Evolutionary conservation across 2,329 filamentous ascomycete species (phyloP).

Genomic region (Sporothrix brasiliensis): DNA sequence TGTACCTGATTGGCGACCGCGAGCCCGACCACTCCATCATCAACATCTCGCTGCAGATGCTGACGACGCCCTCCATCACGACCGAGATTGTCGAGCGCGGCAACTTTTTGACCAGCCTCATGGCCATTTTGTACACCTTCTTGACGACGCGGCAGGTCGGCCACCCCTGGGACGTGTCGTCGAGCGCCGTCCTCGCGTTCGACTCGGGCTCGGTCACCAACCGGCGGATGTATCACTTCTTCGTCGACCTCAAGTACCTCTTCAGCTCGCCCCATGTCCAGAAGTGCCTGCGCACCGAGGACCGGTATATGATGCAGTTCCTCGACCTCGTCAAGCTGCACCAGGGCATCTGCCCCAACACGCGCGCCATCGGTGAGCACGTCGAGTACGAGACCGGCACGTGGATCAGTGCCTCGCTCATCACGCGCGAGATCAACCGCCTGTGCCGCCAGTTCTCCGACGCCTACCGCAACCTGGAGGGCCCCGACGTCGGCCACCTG

Average conservation of each 20-base stretch:
- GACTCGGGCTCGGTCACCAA: slow-evolving; percentile 95
- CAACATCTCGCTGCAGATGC: slow-evolving; percentile 92
- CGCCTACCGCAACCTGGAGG: slow-evolving; percentile 72
- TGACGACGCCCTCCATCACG: slow-evolving; percentile 95
- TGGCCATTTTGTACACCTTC: slow-evolving; percentile 97
- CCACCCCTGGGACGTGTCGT: slow-evolving; percentile 85
- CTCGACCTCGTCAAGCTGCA: slow-evolving; percentile 93
- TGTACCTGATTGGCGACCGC: slow-evolving; percentile 93
- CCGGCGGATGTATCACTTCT: slow-evolving; percentile 95
- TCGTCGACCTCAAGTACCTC: slow-evolving; percentile 88
- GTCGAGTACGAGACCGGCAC: slow-evolving; percentile 98
- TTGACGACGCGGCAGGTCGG: slow-evolving; percentile 94
- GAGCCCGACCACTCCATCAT: slow-evolving; percentile 99
- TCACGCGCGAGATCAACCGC: slow-evolving; percentile 92
- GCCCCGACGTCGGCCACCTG: slow-evolving; percentile 68
- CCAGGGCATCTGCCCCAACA: slow-evolving; percentile 94
- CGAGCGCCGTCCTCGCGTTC: slow-evolving; percentile 84
- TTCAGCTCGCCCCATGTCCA: slow-evolving; percentile 88
- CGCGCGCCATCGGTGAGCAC: slow-evolving; percentile 89
- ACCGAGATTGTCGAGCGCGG: slow-evolving; percentile 92
- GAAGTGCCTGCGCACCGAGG: slow-evolving; percentile 77
- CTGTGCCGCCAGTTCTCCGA: slow-evolving; percentile 87
- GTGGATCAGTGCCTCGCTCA: slow-evolving; percentile 94
- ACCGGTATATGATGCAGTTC: slow-evolving; percentile 89
- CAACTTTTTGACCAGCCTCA: slow-evolving; percentile 92